Base-by-base conservation (phyloP, 352 stramenopile genomes). In the Pythium apleroticum region DNA sequence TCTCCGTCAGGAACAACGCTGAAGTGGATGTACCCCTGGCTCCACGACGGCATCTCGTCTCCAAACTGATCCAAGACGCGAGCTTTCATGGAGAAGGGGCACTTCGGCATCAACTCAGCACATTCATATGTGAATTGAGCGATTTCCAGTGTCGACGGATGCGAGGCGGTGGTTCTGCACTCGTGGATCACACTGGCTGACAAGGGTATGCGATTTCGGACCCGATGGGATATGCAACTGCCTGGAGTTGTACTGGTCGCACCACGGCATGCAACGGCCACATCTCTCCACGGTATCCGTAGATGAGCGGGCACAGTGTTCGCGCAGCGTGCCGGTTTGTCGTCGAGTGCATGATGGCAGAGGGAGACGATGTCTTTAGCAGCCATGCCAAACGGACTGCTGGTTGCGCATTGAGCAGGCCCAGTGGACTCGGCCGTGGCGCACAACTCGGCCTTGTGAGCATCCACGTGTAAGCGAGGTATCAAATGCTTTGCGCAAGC, bases 1-100 rank as follows among this genome's bases (percentile, higher is more conserved):
- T 62, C 52, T 17, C 50, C 39, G 9, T 68, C 52, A 0, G 54
- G 25, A 0, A 49, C 46, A 11, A 66, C 73, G 8, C 37, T 30
- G 9, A 76, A 30, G 39, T 76, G 46, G 8, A 89, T 41, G 31
- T 76, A 75, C 11, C 72, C 66, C 19, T 46, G 46, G 10, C 25
- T 68, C 57, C 65, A 56, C 15, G 3, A 61, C 19, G 61, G 22
- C 67, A 90, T 78, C 3, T 71, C 54, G 48, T 79, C 63, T 28
- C 72, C 73, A 25, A 86, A 91, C 68, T 91, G 83, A 57, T 89
- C 78, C 8, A 86, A 43, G 12, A 86, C 67, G 15, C 73, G 68
- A 15, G 85, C 7, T 25, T 70, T 61, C 19, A 89, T 55, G 15
- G 65, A 66, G 28, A 88, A 45, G 2, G 64, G 57, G 49, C 81